phyloP scores from a whole-genome alignment of 257 asterid genomes.

The Nicotiana benthamiana region DNA sequence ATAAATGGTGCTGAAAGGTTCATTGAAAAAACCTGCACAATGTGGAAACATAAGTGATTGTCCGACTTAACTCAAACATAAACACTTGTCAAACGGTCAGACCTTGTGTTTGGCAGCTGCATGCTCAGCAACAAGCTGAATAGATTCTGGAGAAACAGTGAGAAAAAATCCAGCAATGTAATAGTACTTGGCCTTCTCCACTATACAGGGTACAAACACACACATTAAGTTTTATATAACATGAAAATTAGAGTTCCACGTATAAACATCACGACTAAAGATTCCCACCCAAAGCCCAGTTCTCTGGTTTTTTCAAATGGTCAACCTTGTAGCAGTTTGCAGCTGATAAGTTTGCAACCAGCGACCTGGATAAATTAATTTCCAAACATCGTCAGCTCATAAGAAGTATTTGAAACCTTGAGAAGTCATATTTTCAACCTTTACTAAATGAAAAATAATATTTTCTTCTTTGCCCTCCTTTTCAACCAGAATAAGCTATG shows the following conservation, averaged over 20 bases:
- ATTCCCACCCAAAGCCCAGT: constrained; percentile 73
- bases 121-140: constrained; percentile 88
- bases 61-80: background rate
- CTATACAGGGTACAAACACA: constrained; percentile 33
- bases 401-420: background rate
- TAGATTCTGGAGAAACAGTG: constrained; percentile 96
- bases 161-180: constrained; percentile 95
- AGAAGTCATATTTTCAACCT: background rate
- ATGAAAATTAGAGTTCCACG: background rate
- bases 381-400: background rate
- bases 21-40: constrained; percentile 55
- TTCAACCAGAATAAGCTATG: background rate
- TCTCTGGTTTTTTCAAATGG: constrained; percentile 79
- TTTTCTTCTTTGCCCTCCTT: background rate
- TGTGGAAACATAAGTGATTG: background rate
- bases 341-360: constrained; percentile 84
- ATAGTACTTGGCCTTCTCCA: constrained; percentile 90
- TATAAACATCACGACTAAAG: background rate
- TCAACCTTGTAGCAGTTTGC: constrained; percentile 86
- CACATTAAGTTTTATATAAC: background rate
- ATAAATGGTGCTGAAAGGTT: constrained; percentile 96
- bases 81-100: background rate
- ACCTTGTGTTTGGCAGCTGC: constrained; percentile 93
- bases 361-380: constrained; percentile 52
- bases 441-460: background rate